Evolutionary conservation across 805 yeast genomes (phyloP), one percentile per base, ranked within the genome.

Genomic region (Hanseniaspora valbyensis): DNA sequence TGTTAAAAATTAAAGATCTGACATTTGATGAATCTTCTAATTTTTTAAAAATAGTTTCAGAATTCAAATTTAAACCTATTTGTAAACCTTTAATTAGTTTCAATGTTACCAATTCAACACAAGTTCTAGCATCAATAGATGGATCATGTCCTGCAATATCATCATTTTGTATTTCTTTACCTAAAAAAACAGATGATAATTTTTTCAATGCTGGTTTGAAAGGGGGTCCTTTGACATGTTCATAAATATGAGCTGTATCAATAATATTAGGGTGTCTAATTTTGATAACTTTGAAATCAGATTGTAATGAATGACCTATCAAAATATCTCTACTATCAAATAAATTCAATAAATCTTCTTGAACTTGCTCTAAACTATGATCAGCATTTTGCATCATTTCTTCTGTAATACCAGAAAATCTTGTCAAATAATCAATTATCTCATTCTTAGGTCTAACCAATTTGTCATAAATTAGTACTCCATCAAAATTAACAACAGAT

Each of bases 251-350:
- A 0, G 96, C 72, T 0, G 97, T 90, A 64, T 90, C 98, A 13
- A 90, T 76, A 24, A 89, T 72, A 14, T 66, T 69, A 1, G 84
- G 81, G 61, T 90, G 97, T 43, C 79, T 72, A 14, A 92, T 57
- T 56, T 74, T 73, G 60, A 92, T 64, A 2, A 80, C 95, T 10
- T 73, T 69, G 44, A 90, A 69, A 63, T 90, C 98, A 21, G 82
- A 79, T 54, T 89, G 90, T 28, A 90, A 68, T 0, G 97, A 90
- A 62, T 90, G 98, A 1, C 98, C 97, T 48, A 90, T 75, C 21
- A 90, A 60, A 13, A 80, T 71, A 61, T 88, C 96, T 16, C 69
- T 66, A 6, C 76, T 66, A n/a, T 71, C 66, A 2, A 90, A 67
- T 1, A 74, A 56, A 2, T 60, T 55, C 2, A 75, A 45, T 5